Evolutionary conservation across 176 grass and related monocot species (phyloP).

Genomic region (Saccharum officinarum): DNA sequence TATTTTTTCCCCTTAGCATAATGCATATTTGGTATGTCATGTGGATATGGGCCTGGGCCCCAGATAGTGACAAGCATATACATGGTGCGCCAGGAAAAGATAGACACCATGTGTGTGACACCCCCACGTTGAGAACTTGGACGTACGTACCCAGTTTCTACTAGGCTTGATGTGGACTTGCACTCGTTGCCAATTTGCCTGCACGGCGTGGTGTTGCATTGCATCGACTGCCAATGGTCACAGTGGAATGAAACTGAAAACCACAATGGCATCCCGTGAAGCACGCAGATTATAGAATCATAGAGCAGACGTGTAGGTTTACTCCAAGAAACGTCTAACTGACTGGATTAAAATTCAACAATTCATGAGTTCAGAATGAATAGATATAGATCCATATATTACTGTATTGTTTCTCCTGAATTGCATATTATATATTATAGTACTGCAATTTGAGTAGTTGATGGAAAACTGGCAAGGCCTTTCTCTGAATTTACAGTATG

Average conservation of each 20-base stretch:
- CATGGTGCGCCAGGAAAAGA: conserved; percentile 16
- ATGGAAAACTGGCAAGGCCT: not conserved
- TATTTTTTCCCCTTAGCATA: not conserved
- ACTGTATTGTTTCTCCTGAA: not conserved
- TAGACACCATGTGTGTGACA: not conserved
- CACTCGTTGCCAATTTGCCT: conserved; percentile 16
- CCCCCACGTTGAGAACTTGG: not conserved
- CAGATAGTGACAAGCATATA: not conserved
- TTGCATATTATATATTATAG: not conserved
- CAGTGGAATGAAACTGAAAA: conserved; percentile 10
- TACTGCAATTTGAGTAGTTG: not conserved
- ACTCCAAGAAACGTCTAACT: not conserved
- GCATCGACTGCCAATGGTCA: not conserved
- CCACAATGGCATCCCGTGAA: not conserved
- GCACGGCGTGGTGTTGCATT: not conserved
- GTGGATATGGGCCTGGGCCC: not conserved
- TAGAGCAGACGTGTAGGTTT: not conserved
- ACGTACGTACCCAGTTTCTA: not conserved
- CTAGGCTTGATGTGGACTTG: conserved; percentile 1
- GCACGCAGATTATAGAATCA: not conserved
- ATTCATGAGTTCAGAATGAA: not conserved
- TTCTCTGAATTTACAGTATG: not conserved
- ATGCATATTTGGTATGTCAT: not conserved
- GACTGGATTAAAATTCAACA: not conserved
- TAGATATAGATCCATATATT: not conserved